phyloP scores from a whole-genome alignment of 331 rosid genomes.

The Malus hybrid region DNA sequence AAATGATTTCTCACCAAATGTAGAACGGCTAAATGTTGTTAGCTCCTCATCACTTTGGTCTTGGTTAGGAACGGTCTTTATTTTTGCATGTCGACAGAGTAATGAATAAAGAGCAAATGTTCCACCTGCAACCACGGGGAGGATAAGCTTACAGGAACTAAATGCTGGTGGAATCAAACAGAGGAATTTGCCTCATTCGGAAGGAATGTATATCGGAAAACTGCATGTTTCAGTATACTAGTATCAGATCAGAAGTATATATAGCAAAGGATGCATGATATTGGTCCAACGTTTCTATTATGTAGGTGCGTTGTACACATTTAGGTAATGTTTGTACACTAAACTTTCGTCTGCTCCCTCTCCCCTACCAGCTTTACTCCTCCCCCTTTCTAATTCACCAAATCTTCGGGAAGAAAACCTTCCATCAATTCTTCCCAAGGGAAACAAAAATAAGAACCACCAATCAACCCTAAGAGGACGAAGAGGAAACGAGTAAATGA shows the following conservation, averaged over 20 bases:
- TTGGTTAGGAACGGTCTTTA: conserved; percentile 84
- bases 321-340: background rate
- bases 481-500: background rate
- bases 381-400: background rate
- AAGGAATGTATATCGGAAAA: too few relatives aligned
- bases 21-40: conserved; percentile 82
- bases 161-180: too few relatives aligned
- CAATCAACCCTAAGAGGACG: background rate
- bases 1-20: conserved; percentile 77
- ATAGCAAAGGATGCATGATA: background rate
- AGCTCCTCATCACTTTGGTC: conserved; percentile 92
- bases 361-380: background rate
- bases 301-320: background rate
- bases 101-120: conserved; percentile 72
- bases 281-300: background rate
- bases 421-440: background rate
- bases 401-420: background rate
- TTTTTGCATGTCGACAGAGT: conserved; percentile 92
- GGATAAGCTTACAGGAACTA: background rate
- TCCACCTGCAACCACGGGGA: background rate
- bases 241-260: background rate
- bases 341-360: background rate
- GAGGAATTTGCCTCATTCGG: too few relatives aligned
- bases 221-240: background rate
- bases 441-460: background rate